A percentile compares a stretch with the other conserved stretches of the same genome.
These are phyloP conservation scores for Fusarium newnesense DNA, from an alignment of 2,329 filamentous ascomycete genomes.

Conservation along the genomic window DNA sequence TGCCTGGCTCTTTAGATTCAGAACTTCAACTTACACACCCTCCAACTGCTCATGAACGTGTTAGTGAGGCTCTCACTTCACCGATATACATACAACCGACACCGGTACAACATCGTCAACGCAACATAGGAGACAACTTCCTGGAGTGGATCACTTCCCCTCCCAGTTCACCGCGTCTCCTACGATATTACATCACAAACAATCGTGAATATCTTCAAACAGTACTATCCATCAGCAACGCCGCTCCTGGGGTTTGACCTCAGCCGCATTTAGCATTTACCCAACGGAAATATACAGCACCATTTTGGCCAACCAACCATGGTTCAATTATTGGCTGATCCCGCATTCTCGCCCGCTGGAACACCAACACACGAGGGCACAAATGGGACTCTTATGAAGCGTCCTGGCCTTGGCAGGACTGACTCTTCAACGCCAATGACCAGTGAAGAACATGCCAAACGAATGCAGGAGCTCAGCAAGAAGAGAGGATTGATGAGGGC, in stretches of 20 bases:
- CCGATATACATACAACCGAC: conserved; percentile 28
- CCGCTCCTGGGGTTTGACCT: background rate
- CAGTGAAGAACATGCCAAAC: conserved; percentile 55
- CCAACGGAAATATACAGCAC: conserved; percentile 7
- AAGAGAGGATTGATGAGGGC: conserved; percentile 51
- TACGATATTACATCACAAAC: conserved; percentile 11
- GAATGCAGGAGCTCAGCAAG: conserved; percentile 52
- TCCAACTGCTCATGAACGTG: conserved; percentile 42
- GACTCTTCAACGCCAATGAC: conserved; percentile 46
- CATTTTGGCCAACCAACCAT: conserved; percentile 35
- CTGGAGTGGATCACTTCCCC: conserved; percentile 12
- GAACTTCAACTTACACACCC: conserved; percentile 30
- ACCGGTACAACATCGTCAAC: conserved; percentile 37
- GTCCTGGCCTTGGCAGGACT: conserved; percentile 38
- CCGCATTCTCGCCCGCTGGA: conserved; percentile 42
- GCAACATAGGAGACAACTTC: conserved; percentile 25
- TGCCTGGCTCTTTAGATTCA: conserved; percentile 12
- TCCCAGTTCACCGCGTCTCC: conserved; percentile 11
- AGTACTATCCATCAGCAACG: conserved; percentile 1
- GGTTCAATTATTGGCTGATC: conserved; percentile 48
- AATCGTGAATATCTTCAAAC: conserved; percentile 8
- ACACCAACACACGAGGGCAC: conserved; percentile 37
- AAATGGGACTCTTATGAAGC: conserved; percentile 35
- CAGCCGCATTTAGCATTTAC: background rate
- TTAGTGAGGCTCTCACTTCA: conserved; percentile 40